phyloP scores from a whole-genome alignment of 306 rosid species.

The Morella rubra region DNA sequence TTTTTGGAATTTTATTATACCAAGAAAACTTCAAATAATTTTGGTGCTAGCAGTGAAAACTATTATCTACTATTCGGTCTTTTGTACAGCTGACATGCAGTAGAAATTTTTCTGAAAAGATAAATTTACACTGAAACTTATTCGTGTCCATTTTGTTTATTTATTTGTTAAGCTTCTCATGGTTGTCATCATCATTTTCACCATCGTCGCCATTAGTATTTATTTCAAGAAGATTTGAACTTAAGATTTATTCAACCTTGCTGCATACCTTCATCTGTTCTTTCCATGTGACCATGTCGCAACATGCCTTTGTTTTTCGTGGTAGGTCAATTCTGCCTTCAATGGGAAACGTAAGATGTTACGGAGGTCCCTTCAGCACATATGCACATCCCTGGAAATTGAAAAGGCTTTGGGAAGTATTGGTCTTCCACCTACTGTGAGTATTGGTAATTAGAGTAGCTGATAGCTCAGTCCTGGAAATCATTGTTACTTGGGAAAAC shows the following conservation, averaged over 20 bases:
- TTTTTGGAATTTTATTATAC: conserved; percentile 13
- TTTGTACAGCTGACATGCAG: not conserved
- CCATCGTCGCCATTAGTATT: not conserved
- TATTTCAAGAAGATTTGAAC: not conserved
- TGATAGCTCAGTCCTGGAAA: not conserved
- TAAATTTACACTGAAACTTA: not conserved
- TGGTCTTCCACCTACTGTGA: conserved; percentile 66
- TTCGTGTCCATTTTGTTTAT: not conserved
- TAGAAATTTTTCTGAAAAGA: not conserved
- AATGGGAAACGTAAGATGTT: conserved; percentile 91
- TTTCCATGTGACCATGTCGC: not conserved
- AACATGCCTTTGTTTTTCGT: not conserved
- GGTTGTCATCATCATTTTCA: no score
- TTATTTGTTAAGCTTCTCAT: not conserved
- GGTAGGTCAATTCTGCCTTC: conserved; percentile 83
- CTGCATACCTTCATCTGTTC: not conserved
- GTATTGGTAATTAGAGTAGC: conserved; percentile 14
- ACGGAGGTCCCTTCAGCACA: conserved; percentile 82
- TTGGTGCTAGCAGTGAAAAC: not conserved
- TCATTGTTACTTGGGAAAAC: not conserved
- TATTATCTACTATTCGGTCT: not conserved
- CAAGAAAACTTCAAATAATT: not conserved
- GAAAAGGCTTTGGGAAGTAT: conserved; percentile 67
- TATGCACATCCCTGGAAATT: conserved; percentile 60
- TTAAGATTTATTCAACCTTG: not conserved